A percentile compares a stretch with the other conserved stretches of the same genome.
phyloP scores from a whole-genome alignment of 257 asterid genomes.

The Solanum lignicaule region DNA sequence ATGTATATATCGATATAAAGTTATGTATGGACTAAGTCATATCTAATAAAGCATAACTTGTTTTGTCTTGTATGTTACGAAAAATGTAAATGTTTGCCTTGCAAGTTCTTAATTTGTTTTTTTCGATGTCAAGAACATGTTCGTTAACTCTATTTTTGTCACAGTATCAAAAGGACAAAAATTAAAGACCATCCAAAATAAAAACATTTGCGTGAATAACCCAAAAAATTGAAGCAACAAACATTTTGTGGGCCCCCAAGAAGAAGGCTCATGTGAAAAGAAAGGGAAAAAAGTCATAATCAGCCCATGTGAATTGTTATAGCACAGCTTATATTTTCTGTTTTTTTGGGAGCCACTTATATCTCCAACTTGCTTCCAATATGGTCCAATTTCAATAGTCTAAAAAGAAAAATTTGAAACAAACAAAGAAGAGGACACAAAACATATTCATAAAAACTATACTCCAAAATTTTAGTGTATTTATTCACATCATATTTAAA shows the following conservation, averaged over 20 bases:
- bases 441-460: neutral
- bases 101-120: neutral
- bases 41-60: too few relatives aligned
- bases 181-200: rapidly evolving
- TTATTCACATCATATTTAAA: too few relatives aligned
- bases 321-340: neutral
- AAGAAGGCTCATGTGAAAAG: neutral
- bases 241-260: neutral
- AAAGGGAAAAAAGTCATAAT: neutral
- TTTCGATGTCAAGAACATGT: too few relatives aligned
- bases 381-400: neutral
- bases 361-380: neutral
- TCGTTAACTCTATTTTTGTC: too few relatives aligned
- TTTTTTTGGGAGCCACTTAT: neutral
- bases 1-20: too few relatives aligned
- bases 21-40: too few relatives aligned
- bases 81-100: neutral
- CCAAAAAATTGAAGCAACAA: neutral
- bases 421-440: neutral
- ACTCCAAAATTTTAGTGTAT: neutral
- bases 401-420: neutral
- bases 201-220: neutral
- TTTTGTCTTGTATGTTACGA: neutral
- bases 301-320: neutral
- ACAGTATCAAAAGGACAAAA: neutral